These are phyloP conservation scores for Sporothrix curviconia DNA, from an alignment of 2,329 filamentous ascomycete species.

Conservation along the genomic window DNA sequence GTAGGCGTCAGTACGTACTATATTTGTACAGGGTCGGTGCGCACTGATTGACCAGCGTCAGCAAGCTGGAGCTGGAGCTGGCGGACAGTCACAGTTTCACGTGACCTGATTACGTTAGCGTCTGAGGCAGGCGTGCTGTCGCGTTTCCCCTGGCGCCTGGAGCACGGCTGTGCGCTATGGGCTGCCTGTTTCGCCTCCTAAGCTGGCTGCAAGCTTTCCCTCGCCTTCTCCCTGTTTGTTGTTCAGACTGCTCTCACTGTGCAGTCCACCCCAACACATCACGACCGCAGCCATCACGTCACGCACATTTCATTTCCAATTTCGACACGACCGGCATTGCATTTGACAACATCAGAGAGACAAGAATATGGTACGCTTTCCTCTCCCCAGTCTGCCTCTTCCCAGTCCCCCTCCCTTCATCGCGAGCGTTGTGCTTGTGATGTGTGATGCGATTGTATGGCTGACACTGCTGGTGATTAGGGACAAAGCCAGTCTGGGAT, in stretches of 20 bases:
- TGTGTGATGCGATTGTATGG: neutral
- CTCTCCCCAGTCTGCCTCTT: neutral
- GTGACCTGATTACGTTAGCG: slow-evolving; percentile 9
- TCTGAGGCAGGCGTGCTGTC: slow-evolving; percentile 29
- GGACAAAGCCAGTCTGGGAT: slow-evolving; percentile 84
- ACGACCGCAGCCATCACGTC: neutral
- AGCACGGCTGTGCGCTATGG: neutral
- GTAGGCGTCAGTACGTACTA: too few relatives aligned
- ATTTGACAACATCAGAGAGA: neutral
- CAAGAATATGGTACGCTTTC: slow-evolving; percentile 2
- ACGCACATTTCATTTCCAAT: neutral
- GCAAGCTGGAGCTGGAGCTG: too few relatives aligned
- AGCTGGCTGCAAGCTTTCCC: slow-evolving; percentile 7
- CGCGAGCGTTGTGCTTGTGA: too few relatives aligned
- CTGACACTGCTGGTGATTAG: slow-evolving; percentile 35
- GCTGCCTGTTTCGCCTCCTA: slow-evolving; percentile 7
- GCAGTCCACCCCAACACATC: neutral
- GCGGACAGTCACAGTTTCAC: too few relatives aligned
- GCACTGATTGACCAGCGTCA: too few relatives aligned
- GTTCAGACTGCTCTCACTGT: neutral
- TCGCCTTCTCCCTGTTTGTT: slow-evolving; percentile 8
- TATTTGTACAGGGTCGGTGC: too few relatives aligned
- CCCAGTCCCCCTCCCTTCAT: too few relatives aligned
- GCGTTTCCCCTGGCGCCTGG: slow-evolving; percentile 41
- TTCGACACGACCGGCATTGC: neutral